Evolutionary conservation across 2,329 filamentous ascomycete genomes (phyloP).

Genomic region (Epichloe scottii): DNA sequence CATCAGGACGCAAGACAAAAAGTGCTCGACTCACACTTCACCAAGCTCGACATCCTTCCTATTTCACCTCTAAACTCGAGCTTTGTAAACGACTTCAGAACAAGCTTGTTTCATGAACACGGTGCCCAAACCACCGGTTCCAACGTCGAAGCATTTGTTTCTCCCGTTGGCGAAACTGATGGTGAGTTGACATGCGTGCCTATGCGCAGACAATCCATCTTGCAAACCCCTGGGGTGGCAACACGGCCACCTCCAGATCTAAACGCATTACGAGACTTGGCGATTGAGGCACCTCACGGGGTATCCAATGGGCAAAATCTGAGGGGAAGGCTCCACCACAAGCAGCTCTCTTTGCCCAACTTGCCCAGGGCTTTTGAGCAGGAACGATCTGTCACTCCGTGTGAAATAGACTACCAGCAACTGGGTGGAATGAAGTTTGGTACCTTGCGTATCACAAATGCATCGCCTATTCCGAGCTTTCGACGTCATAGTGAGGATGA

Average conservation of each 20-base stretch:
- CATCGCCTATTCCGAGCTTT: slow-evolving; percentile 35
- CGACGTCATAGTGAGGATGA: not conserved
- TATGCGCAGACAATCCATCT: slow-evolving; percentile 33
- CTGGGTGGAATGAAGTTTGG: slow-evolving; percentile 51
- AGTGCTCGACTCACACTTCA: not conserved
- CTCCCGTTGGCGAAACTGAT: not conserved
- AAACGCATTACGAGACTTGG: not conserved
- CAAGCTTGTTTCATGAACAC: not conserved
- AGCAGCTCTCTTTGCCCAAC: slow-evolving; percentile 23
- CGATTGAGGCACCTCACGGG: too few species aligned
- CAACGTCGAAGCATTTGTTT: not conserved
- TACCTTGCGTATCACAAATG: slow-evolving; percentile 50
- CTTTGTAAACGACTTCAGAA: slow-evolving; percentile 9
- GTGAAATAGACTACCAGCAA: slow-evolving; percentile 44
- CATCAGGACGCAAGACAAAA: not conserved
- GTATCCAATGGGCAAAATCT: too few species aligned
- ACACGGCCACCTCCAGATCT: slow-evolving; percentile 17
- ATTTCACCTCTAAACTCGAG: not conserved
- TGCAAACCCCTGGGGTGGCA: slow-evolving; percentile 37
- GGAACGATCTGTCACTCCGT: slow-evolving; percentile 26
- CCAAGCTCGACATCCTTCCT: not conserved
- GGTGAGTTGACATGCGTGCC: slow-evolving; percentile 27
- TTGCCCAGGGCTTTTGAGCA: slow-evolving; percentile 7
- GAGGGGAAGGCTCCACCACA: slow-evolving; percentile 4
- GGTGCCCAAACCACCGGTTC: not conserved